phyloP scores from a whole-genome alignment of 192 early-diverging fungal genomes.

The Allomyces arbusculus region DNA sequence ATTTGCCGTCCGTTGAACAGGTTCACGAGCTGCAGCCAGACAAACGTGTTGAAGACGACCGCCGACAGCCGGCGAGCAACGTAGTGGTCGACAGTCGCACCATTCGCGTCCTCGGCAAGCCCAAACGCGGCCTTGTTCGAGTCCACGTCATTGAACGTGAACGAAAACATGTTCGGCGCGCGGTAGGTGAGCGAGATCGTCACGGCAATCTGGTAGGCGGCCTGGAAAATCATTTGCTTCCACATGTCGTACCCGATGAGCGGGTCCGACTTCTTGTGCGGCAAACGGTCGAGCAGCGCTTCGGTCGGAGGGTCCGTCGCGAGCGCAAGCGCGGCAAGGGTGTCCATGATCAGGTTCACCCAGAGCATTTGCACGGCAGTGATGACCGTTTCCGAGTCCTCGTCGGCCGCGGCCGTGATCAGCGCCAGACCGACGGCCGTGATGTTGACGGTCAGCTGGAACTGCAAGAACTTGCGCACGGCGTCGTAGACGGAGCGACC shows the following conservation, averaged over 20 bases:
- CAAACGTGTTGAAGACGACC: constrained; percentile 86
- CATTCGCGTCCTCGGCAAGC: constrained; percentile 7
- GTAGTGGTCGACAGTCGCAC: background rate
- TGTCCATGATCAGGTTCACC: constrained; percentile 93
- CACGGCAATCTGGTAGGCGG: constrained; percentile 66
- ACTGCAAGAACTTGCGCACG: constrained; percentile 72
- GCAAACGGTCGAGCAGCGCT: constrained; percentile 58
- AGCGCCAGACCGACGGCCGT: constrained; percentile 55
- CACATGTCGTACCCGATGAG: constrained; percentile 78
- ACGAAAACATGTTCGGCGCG: constrained; percentile 40
- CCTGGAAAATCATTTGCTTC: constrained; percentile 80
- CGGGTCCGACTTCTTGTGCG: constrained; percentile 47
- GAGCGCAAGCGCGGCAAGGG: constrained; percentile 74
- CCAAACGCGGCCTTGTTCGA: constrained; percentile 8
- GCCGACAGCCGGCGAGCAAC: constrained; percentile 23
- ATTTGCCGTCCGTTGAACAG: constrained; percentile 81
- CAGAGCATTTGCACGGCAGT: constrained; percentile 82
- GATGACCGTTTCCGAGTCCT: constrained; percentile 48
- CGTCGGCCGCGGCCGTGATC: constrained; percentile 38
- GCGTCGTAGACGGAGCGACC: constrained; percentile 61
- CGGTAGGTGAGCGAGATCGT: constrained; percentile 37
- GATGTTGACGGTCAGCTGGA: constrained; percentile 69
- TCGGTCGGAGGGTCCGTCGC: constrained; percentile 76
- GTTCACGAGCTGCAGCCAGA: constrained; percentile 88
- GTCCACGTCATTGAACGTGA: constrained; percentile 6